These are phyloP conservation scores for Scedosporium apiospermum DNA, from an alignment of 2,329 filamentous ascomycete genomes.

Conservation along the genomic window DNA sequence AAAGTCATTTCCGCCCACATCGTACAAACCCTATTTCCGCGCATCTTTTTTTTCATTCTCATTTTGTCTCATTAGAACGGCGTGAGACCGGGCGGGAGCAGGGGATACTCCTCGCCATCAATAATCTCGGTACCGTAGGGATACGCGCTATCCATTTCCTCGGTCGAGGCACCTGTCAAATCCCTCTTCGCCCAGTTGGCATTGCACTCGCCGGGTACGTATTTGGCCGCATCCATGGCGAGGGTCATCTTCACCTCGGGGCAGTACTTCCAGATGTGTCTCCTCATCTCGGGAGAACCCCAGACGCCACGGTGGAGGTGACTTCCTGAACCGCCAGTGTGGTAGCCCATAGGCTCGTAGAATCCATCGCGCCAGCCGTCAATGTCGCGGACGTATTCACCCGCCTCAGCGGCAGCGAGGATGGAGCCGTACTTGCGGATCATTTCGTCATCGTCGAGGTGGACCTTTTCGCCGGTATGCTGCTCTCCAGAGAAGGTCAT, in stretches of 20 bases:
- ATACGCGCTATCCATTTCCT: constrained; percentile 14
- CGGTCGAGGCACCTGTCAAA: constrained; percentile 9
- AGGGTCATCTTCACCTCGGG: constrained; percentile 50
- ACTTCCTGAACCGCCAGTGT: constrained; percentile 39
- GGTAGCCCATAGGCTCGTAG: constrained; percentile 51
- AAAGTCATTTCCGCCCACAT: neutral
- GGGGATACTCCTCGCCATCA: constrained; percentile 29
- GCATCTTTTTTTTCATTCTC: too few relatives aligned
- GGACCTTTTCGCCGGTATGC: constrained; percentile 21
- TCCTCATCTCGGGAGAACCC: constrained; percentile 35
- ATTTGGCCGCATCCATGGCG: constrained; percentile 42
- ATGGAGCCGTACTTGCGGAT: constrained; percentile 14
- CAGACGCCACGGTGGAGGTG: constrained; percentile 36
- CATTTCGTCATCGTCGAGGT: constrained; percentile 12
- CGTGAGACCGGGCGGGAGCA: constrained; percentile 23
- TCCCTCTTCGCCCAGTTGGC: constrained; percentile 33
- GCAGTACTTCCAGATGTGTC: constrained; percentile 46
- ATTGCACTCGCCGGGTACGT: constrained; percentile 37
- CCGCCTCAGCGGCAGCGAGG: constrained; percentile 18
- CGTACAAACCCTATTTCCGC: too few relatives aligned
- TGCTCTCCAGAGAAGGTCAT: constrained; percentile 42
- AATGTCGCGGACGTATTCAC: constrained; percentile 28
- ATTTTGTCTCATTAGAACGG: neutral
- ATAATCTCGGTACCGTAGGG: constrained; percentile 27
- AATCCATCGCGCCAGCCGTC: constrained; percentile 42